Conservation (phyloP, 371 early-diverging fungal genomes). For the Rozella allomycis region DNA sequence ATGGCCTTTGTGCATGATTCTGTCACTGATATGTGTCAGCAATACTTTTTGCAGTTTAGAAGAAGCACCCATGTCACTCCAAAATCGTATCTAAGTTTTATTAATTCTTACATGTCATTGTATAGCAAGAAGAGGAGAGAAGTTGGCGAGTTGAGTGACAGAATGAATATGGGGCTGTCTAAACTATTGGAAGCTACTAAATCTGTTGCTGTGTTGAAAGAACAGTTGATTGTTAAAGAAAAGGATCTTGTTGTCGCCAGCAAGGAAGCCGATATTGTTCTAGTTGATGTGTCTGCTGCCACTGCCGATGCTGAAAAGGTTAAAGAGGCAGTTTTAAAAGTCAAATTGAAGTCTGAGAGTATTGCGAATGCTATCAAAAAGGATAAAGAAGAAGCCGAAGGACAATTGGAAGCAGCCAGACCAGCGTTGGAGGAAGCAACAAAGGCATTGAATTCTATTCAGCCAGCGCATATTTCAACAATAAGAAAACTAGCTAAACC, state of each 20-base stretch:
- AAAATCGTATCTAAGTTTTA: slow-evolving; percentile 33
- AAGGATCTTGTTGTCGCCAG: slow-evolving; percentile 32
- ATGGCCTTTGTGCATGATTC: slow-evolving; percentile 35
- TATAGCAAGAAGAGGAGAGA: slow-evolving; percentile 23
- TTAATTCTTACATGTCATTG: slow-evolving; percentile 23
- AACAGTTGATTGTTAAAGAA: slow-evolving; percentile 34
- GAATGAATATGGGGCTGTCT: slow-evolving; percentile 36
- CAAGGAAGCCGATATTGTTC: slow-evolving; percentile 28
- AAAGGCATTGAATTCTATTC: slow-evolving; percentile 34
- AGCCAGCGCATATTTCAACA: slow-evolving; percentile 34
- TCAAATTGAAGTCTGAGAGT: slow-evolving; percentile 31
- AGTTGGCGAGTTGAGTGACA: slow-evolving; percentile 25
- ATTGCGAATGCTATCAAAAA: slow-evolving; percentile 34
- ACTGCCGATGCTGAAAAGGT: slow-evolving; percentile 35
- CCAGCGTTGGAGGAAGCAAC: slow-evolving; percentile 37
- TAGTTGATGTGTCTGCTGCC: slow-evolving; percentile 28
- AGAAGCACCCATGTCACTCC: slow-evolving; percentile 37
- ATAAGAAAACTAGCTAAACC: slow-evolving; percentile 39
- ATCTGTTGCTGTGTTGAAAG: slow-evolving; percentile 30
- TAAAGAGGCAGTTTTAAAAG: slow-evolving; percentile 33
- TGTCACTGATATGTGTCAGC: slow-evolving; percentile 29
- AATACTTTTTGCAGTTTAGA: slow-evolving; percentile 33
- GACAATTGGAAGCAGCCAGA: slow-evolving; percentile 33
- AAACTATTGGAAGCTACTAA: slow-evolving; percentile 33
- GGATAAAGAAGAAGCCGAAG: slow-evolving; percentile 29